Conservation (phyloP, 1,284 basidiomycete species). For the Cutaneotrichosporon sp. region DNA sequence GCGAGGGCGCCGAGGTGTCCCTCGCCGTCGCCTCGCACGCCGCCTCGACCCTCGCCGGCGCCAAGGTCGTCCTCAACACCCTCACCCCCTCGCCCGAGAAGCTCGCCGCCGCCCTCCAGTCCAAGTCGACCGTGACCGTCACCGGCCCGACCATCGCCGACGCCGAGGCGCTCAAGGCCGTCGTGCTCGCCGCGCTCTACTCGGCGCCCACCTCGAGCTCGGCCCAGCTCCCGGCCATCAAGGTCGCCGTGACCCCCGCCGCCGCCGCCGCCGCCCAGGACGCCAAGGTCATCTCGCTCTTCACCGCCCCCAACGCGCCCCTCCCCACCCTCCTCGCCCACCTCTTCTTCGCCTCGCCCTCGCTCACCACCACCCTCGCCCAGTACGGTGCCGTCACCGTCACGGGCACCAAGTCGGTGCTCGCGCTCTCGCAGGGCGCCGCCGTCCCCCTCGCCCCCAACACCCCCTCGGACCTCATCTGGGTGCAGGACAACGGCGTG, state of each 20-base stretch:
- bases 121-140: slow-evolving; percentile 41
- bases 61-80: slow-evolving; percentile 43
- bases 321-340: slow-evolving; percentile 51
- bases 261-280: slow-evolving; percentile 23
- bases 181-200: slow-evolving; percentile 57
- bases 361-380: slow-evolving; percentile 46
- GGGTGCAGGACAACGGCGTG: slow-evolving; percentile 53
- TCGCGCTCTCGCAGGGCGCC: slow-evolving; percentile 40
- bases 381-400: slow-evolving; percentile 50
- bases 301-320: slow-evolving; percentile 48
- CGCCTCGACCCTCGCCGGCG: slow-evolving; percentile 32
- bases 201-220: slow-evolving; percentile 46
- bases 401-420: slow-evolving; percentile 51
- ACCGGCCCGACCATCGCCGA: slow-evolving; percentile 42
- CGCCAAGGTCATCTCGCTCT: slow-evolving; percentile 55
- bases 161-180: slow-evolving; percentile 47
- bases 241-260: slow-evolving; percentile 38
- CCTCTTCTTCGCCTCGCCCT: slow-evolving; percentile 53
- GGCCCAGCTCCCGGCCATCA: slow-evolving; percentile 45
- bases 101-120: slow-evolving; percentile 37
- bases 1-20: slow-evolving; percentile 34
- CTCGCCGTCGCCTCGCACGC: slow-evolving; percentile 42
- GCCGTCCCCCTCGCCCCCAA: slow-evolving; percentile 27
- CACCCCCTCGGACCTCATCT: slow-evolving; percentile 44
- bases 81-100: slow-evolving; percentile 40